Base-by-base conservation (phyloP, 148 eudicot species). In the Rhododendron simsii region DNA sequence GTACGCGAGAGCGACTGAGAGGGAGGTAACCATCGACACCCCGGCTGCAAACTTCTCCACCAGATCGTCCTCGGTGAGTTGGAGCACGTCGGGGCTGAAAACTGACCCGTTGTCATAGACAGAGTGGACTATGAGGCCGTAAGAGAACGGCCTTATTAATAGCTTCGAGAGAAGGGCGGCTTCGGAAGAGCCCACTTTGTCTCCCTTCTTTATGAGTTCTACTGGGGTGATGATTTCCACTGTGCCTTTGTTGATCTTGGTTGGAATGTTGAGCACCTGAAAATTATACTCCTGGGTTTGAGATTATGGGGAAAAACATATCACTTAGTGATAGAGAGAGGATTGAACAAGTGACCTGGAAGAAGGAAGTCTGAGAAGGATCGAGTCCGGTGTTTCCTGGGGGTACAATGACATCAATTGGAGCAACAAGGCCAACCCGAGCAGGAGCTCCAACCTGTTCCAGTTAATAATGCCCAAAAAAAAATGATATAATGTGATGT, bases 381-480 rank as follows among this genome's bases (percentile, higher is more conserved):
- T 91, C 92, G 12, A 91, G 93, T 3, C 93, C 93, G 33, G 93
- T 91, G 89, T 91, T 91, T n/a, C 93, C 93, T 35, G 93, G 93
- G 15, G 92, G 92, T 71, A 91, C 93, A 74, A 91, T 87, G 35
- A 91, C 93, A 84, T 91, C 92, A 67, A 88, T 61, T 18, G 93
- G 93, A 78, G 93, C 93, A 5, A 91, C 80, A 73, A 91, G 81
- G 80, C 93, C 93, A 82, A 91, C 93, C 86, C 93, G 91, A 84
- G 93, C 93, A 77, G 93, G 93, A 28, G 93, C 93, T 65, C 92
- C 93, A 74, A 91, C 92, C 93, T 91, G 83, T 55, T 37, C 45
- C n/a, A 4, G 41, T 28, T 0, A 11, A 51, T 39, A 55, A 28
- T 18, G 18, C 45, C 12, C 12, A 28, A 35, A 53, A 48, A 48